Evolutionary conservation across 306 rosid species (phyloP).

Genomic region (Cucurbita ficifolia): DNA sequence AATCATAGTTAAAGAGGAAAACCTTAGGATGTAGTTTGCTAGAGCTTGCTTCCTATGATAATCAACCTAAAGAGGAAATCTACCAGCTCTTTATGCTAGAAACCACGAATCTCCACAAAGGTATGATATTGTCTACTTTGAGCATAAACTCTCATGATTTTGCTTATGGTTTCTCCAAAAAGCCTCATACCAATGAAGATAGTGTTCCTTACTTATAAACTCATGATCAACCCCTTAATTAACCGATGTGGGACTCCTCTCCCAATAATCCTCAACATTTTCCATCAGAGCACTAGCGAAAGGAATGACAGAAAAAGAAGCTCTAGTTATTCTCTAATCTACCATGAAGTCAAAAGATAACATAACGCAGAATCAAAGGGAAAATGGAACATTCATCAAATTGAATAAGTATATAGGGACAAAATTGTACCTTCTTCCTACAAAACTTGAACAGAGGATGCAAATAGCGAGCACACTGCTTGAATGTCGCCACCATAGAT

Average conservation of each 20-base stretch:
- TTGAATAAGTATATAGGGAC: not conserved
- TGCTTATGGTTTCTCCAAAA: too few species aligned
- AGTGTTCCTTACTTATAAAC: too few species aligned
- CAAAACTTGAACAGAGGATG: constrained; percentile 87
- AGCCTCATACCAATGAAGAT: too few species aligned
- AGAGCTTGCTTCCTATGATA: not conserved
- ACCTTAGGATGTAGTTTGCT: not conserved
- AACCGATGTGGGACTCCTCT: too few species aligned
- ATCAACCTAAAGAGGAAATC: too few species aligned
- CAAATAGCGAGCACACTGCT: constrained; percentile 92
- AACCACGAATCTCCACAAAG: too few species aligned
- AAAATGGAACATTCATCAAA: not conserved
- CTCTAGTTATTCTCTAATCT: not conserved
- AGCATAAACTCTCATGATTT: too few species aligned
- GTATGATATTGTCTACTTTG: too few species aligned
- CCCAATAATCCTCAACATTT: not conserved
- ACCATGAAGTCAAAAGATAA: not conserved
- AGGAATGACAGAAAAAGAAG: not conserved
- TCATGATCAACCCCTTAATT: too few species aligned
- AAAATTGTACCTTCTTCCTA: constrained; percentile 71
- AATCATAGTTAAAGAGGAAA: not conserved
- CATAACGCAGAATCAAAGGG: not conserved
- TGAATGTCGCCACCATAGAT: constrained; percentile 89
- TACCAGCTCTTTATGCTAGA: too few species aligned
- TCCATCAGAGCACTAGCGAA: not conserved